phyloP scores from a whole-genome alignment of 2,329 filamentous ascomycete species.

The Talaromyces sp. region DNA sequence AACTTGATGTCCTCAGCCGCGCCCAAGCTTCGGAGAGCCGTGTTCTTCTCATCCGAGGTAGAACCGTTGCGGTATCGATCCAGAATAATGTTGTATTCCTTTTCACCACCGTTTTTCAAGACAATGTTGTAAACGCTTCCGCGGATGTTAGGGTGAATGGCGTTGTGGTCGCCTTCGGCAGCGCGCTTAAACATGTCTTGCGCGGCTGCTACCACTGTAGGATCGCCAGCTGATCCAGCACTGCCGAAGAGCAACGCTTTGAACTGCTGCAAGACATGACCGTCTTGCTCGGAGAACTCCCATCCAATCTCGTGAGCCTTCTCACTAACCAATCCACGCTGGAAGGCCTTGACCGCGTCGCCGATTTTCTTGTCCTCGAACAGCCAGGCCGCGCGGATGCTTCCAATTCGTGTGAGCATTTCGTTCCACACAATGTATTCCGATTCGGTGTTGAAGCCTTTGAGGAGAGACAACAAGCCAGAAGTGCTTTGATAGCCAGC shows the following conservation, averaged over 20 bases:
- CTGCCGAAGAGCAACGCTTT: conserved; percentile 85
- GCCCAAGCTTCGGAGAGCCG: conserved; percentile 76
- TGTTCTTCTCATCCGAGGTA: conserved; percentile 86
- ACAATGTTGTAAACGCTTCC: conserved; percentile 81
- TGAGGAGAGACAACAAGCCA: conserved; percentile 75
- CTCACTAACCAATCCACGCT: conserved; percentile 67
- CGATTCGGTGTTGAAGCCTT: conserved; percentile 73
- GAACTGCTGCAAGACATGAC: conserved; percentile 89
- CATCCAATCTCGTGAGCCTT: conserved; percentile 86
- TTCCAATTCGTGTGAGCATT: conserved; percentile 70
- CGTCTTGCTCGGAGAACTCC: conserved; percentile 77
- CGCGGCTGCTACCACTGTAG: conserved; percentile 70
- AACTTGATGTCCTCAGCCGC: conserved; percentile 71
- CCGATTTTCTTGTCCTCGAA: conserved; percentile 70
- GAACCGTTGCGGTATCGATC: conserved; percentile 69
- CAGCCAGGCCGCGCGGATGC: conserved; percentile 80
- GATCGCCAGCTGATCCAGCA: conserved; percentile 75
- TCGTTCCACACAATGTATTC: conserved; percentile 96
- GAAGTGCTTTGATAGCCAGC: conserved; percentile 94
- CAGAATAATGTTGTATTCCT: conserved; percentile 76
- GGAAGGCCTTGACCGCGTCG: conserved; percentile 76
- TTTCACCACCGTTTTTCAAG: conserved; percentile 75
- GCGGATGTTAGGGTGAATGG: conserved; percentile 88
- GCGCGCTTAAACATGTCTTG: conserved; percentile 90
- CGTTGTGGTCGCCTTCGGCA: conserved; percentile 68